Base-by-base conservation (phyloP, 1,284 basidiomycete species). In the Inonotus hispidus region DNA sequence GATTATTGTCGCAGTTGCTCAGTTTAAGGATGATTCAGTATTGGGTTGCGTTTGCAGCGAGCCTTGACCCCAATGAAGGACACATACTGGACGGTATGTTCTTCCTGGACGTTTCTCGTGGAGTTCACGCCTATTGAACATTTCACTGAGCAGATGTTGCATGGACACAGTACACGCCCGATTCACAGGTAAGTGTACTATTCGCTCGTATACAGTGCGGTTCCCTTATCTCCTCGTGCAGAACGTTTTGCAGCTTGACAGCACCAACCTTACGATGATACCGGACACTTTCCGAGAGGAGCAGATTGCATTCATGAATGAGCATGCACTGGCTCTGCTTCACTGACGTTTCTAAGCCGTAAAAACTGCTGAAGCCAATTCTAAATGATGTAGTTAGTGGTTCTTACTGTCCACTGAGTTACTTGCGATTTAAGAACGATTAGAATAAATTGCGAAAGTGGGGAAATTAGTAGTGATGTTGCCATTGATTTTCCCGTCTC, bases 11-110 rank as follows among this genome's bases (percentile, higher is more conserved):
- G 68, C 72, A 7, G 68, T 70, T 4, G 55, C 61, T 81, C 1
- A 78, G 77, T 59, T 4, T 54, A 7, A 19, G 37, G 21, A 79
- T 82, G 74, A 74, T 79, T 62, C 76, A 81, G 56, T 81, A 81
- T 60, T 82, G 80, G 80, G 70, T 82, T 16, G 81, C 80, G 0
- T 82, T 82, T 60, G 76, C 75, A 0, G 75, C 74, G 3, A 77
- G 74, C 41, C 67, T 80, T 39, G 72, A 78, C 54, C 79, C 80
- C 4, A 82, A 82, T 63, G 80, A 82, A 59, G 76, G 75, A 5
- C 70, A 68, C 46, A 4, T 3, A 4, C 8, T 32, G 32, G 8
- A 32, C 32, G 32, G 8, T 32, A 32, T 32, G 3, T 32, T 8
- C 32, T 32, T 32, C 8, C 32, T 32, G 8, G n/a, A n/a, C n/a